Percentiles rank a stretch among this genome's conserved stretches.
phyloP scores from a whole-genome alignment of 345 rosid genomes.

The Balakata baccata region DNA sequence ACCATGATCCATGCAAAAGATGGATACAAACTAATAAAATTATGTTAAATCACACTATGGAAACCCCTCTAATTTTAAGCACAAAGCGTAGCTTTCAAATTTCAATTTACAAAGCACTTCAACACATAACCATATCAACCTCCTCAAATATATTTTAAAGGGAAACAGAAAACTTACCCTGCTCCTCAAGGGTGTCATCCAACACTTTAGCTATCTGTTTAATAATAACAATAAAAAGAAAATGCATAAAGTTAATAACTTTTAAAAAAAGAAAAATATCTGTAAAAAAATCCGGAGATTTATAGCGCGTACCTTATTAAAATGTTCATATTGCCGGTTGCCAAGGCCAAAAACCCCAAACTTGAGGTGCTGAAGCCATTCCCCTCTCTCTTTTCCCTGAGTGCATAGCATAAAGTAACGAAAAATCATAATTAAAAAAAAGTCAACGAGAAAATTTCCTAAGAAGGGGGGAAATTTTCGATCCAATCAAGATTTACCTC shows the following conservation, averaged over 20 bases:
- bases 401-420: conserved; percentile 13
- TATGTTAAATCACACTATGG: background rate
- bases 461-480: conserved; percentile 2
- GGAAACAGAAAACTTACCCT: conserved; percentile 49
- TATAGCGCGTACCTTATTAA: conserved; percentile 61
- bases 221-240: background rate
- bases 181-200: conserved; percentile 63
- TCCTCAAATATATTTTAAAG: background rate
- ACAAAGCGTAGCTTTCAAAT: background rate
- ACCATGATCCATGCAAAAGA: background rate
- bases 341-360: conserved; percentile 95
- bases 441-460: conserved; percentile 11
- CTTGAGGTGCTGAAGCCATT: conserved; percentile 64
- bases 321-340: conserved; percentile 93
- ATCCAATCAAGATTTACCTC: conserved; percentile 51
- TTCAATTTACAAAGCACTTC: background rate
- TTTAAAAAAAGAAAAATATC: background rate
- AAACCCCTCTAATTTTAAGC: background rate
- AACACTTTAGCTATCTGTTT: conserved; percentile 77
- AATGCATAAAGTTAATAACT: background rate
- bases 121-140: background rate
- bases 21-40: background rate
- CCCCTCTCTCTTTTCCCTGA: conserved; percentile 71
- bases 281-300: background rate
- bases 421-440: conserved; percentile 1